phyloP scores from a whole-genome alignment of 2,329 filamentous ascomycete genomes.

The Xylariaceae sp. region DNA sequence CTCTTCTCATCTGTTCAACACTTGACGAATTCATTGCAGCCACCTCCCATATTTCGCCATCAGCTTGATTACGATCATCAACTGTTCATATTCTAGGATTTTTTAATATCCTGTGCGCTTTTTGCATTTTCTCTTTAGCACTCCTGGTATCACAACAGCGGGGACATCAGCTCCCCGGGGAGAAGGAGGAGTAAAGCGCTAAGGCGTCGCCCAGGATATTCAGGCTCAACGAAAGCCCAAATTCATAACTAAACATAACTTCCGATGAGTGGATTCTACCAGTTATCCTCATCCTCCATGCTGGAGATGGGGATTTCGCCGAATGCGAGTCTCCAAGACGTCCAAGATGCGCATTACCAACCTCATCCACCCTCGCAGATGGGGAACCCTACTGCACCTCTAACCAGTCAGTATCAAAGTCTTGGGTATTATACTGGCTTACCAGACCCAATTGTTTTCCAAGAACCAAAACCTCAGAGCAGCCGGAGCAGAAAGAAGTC shows the following conservation, averaged over 20 bases:
- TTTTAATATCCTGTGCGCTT: background rate
- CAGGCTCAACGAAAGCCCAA: background rate
- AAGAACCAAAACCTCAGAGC: conserved; percentile 53
- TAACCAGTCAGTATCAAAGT: conserved; percentile 53
- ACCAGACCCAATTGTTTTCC: conserved; percentile 57
- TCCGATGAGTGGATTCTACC: conserved; percentile 63
- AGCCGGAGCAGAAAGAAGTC: conserved; percentile 58
- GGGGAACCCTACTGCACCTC: conserved; percentile 41
- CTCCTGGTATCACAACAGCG: conserved; percentile 4
- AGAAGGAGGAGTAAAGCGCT: conserved; percentile 11
- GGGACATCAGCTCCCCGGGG: background rate
- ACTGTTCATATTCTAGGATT: background rate
- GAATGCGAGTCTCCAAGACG: conserved; percentile 49
- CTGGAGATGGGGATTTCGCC: conserved; percentile 50
- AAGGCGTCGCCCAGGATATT: conserved; percentile 6
- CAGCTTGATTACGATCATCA: background rate
- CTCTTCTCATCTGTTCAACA: conserved; percentile 16
- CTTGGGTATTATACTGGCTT: conserved; percentile 59
- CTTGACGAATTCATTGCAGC: conserved; percentile 10
- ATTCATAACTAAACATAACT: conserved; percentile 21
- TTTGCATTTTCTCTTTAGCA: background rate
- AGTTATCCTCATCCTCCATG: conserved; percentile 61
- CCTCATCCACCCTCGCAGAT: conserved; percentile 44
- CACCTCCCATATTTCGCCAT: background rate
- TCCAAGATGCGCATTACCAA: conserved; percentile 50